Conservation (phyloP, 2,329 filamentous ascomycete genomes). For the Penicillium oxalicum region DNA sequence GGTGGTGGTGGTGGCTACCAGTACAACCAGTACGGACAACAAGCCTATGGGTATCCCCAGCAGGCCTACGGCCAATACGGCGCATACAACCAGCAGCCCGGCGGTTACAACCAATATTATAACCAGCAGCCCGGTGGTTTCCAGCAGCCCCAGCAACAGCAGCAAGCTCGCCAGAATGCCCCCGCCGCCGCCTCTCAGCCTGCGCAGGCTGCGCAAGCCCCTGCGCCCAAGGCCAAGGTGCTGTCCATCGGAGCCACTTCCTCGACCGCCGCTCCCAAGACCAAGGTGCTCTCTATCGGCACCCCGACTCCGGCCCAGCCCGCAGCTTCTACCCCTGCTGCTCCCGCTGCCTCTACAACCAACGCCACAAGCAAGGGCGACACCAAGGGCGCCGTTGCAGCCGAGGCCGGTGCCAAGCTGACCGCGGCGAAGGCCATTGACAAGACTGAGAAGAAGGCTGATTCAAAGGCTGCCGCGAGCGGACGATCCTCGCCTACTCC, state of each 20-base stretch:
- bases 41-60: conserved; percentile 34
- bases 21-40: conserved; percentile 38
- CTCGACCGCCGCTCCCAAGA: conserved; percentile 46
- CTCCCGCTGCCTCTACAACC: conserved; percentile 35
- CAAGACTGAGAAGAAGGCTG: conserved; percentile 69
- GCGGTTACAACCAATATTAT: conserved; percentile 55
- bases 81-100: conserved; percentile 44
- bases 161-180: conserved; percentile 42
- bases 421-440: conserved; percentile 83
- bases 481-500: conserved; percentile 76
- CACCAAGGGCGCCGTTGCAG: conserved; percentile 41
- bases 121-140: conserved; percentile 57
- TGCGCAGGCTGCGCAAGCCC: conserved; percentile 46
- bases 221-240: conserved; percentile 54
- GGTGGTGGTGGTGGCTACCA: conserved; percentile 18
- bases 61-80: conserved; percentile 37
- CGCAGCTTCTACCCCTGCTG: conserved; percentile 8
- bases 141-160: conserved; percentile 46
- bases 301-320: conserved; percentile 34
- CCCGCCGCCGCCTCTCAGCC: conserved; percentile 38
- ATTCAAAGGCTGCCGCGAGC: conserved; percentile 45
- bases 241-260: conserved; percentile 53
- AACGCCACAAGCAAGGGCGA: conserved; percentile 49
- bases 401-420: conserved; percentile 72
- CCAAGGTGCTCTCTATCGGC: conserved; percentile 75